Conservation (phyloP, 202 grass and related monocot genomes). For the Dendrocalamus latiflorus region DNA sequence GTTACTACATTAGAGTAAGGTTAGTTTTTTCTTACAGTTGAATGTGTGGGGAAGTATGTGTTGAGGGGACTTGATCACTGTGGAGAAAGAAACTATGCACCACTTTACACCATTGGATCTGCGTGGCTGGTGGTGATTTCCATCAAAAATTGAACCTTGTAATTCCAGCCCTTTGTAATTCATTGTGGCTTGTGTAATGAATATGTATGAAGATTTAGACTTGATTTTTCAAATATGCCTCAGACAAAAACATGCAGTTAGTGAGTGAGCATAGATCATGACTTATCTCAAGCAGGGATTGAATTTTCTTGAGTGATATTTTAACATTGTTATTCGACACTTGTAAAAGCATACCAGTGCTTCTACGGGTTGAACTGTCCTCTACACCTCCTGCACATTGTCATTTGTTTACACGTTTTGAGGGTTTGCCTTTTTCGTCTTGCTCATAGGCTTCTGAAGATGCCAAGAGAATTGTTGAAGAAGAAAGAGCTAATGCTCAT, state of each 20-base stretch:
- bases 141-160: background rate
- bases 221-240: background rate
- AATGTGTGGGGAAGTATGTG: background rate
- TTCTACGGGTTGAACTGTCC: background rate
- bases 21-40: background rate
- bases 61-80: background rate
- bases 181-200: background rate
- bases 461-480: too few relatives aligned
- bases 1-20: background rate
- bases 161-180: background rate
- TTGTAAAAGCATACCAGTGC: background rate
- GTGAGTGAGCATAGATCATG: background rate
- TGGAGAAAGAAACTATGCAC: background rate
- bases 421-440: slow-evolving; percentile 13
- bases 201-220: background rate
- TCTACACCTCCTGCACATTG: background rate
- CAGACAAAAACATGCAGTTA: background rate
- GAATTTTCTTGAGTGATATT: background rate
- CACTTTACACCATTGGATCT: background rate
- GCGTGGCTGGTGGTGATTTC: background rate
- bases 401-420: slow-evolving; percentile 13
- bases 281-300: background rate
- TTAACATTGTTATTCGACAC: background rate
- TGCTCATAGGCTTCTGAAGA: slow-evolving; percentile 80
- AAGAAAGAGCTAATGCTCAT: slow-evolving; percentile 82